These are phyloP conservation scores for Polyporus tsugae DNA, from an alignment of 1,284 basidiomycete genomes.

Conservation along the genomic window DNA sequence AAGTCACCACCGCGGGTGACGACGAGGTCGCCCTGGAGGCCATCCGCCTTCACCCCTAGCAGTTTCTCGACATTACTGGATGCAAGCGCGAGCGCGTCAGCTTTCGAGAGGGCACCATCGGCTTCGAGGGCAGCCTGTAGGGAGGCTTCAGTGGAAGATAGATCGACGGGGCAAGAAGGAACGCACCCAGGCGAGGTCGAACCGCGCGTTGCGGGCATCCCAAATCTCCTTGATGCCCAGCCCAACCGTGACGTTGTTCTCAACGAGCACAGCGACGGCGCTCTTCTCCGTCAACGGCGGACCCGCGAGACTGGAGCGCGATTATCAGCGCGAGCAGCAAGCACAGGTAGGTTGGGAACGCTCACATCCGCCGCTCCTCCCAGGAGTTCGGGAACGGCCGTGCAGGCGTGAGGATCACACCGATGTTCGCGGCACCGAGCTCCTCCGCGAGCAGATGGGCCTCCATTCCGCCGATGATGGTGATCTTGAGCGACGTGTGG, in stretches of 20 bases:
- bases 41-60: slow-evolving; percentile 53
- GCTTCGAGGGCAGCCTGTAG: slow-evolving; percentile 33
- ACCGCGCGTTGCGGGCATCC: slow-evolving; percentile 72
- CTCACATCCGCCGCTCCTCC: slow-evolving; percentile 73
- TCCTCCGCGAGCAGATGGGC: slow-evolving; percentile 78
- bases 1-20: background rate
- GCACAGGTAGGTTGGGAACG: background rate
- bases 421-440: slow-evolving; percentile 70
- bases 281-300: slow-evolving; percentile 71
- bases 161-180: background rate
- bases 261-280: slow-evolving; percentile 59
- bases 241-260: slow-evolving; percentile 74
- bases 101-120: slow-evolving; percentile 53
- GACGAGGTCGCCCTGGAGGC: background rate
- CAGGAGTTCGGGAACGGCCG: slow-evolving; percentile 72
- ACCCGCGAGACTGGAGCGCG: slow-evolving; percentile 61
- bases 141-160: background rate
- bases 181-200: slow-evolving; percentile 75
- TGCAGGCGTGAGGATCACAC: slow-evolving; percentile 73
- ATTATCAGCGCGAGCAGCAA: slow-evolving; percentile 30
- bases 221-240: slow-evolving; percentile 69
- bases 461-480: slow-evolving; percentile 79
- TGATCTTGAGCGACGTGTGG: slow-evolving; percentile 60
- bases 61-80: slow-evolving; percentile 72
- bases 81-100: slow-evolving; percentile 64